Base-by-base conservation (phyloP, 2,329 filamentous ascomycete species). In the Nigrograna mackinnonii region DNA sequence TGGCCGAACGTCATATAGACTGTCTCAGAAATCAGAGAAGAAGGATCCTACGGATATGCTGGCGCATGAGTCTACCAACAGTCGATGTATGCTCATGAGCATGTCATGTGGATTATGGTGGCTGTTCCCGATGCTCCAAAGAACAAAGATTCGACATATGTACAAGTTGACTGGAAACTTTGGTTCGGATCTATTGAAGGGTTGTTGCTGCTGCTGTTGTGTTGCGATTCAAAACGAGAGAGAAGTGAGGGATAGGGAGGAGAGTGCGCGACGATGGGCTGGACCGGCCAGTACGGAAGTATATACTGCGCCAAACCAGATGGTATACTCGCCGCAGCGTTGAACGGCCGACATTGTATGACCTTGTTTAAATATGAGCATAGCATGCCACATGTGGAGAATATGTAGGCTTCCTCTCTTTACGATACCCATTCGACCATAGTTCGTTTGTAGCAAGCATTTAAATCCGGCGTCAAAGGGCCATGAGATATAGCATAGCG, bases 141-240 rank as follows among this genome's bases (percentile, higher is more conserved):
- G 69, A 36, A 62, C 64, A 14, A 56, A 70, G 4, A 54, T 76
- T n/a, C 60, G 74, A 5, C 68, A 66, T 17, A 47, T 58, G 32
- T 77, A 77, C 47, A 71, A 70, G n/a, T 58, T 77, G 1, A 46
- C 62, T 19, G 73, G 74, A 2, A 62, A 54, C 6, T 35, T 66
- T 16, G 49, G 47, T 0, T 47, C 58, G 4, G 74, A 77, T 49
- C 43, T 66, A 13, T 41, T 66, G 0, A 55, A 58, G 17, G 57
- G 61, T 1, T 67, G 62, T 19, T 75, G 69, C 44, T 76, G 72
- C 49, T 66, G 64, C 11, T 66, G 64, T 35, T 76, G 73, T 43
- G 60, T 65, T 7, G 57, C 66, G 1, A 67, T 75, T 39, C 70
- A 74, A 50, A 70, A 71, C 46, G 74, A 77, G 54, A 60, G 70